Conservation (phyloP, 106 monocot genomes). For the Dendrobium officinale region DNA sequence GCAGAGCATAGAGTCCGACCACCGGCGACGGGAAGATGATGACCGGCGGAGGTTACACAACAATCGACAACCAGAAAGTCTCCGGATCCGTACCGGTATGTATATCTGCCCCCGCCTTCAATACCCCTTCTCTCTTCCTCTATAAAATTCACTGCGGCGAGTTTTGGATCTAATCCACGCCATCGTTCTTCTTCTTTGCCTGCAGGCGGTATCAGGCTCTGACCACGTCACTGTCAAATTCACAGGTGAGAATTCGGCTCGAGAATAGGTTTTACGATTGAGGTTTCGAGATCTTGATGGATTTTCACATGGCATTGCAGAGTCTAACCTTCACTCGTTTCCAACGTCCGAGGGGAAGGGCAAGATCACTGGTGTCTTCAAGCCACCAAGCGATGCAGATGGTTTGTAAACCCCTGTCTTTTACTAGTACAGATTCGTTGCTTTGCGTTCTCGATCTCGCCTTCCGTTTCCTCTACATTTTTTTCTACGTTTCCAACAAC, state of each 20-base stretch:
- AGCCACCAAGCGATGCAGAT: conserved; percentile 75
- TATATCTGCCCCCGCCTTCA: background rate
- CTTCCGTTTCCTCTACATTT: background rate
- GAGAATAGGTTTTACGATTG: background rate
- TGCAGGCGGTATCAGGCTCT: conserved; percentile 40
- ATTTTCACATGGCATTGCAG: conserved; percentile 20
- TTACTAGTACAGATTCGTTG: background rate
- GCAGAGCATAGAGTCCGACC: background rate
- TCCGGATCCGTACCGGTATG: conserved; percentile 68
- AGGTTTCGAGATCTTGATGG: background rate
- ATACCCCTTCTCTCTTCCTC: conserved; percentile 1
- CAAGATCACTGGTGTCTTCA: conserved; percentile 51
- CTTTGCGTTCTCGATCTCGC: background rate
- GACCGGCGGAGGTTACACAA: conserved; percentile 70
- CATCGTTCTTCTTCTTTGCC: background rate
- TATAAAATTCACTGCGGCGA: background rate
- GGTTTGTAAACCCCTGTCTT: conserved; percentile 25
- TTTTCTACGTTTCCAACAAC: background rate
- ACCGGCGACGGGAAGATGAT: conserved; percentile 37
- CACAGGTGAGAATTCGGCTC: conserved; percentile 32
- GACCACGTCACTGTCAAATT: conserved; percentile 55
- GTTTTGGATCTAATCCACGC: conserved; percentile 16
- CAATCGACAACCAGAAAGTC: conserved; percentile 62
- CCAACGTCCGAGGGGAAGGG: conserved; percentile 55
- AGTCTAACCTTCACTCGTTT: conserved; percentile 72